Base-by-base conservation (phyloP, 2,329 filamentous ascomycete species). In the Neonectria faginata region DNA sequence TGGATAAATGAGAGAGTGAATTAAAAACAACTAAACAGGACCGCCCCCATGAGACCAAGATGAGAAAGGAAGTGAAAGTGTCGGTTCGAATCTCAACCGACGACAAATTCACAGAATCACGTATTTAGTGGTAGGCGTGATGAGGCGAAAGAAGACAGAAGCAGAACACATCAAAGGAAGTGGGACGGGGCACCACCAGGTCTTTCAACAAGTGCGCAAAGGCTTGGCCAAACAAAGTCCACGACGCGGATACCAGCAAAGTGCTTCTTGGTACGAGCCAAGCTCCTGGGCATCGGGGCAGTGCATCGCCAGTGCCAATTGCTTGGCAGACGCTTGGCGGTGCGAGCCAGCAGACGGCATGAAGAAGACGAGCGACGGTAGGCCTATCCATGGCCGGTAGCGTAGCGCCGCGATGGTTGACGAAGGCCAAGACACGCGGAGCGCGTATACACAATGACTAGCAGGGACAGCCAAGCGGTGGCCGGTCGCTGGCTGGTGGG, bases 271-370 rank as follows among this genome's bases (percentile, higher is more conserved):
- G 64, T 71, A 69, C 65, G 67, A 72, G 71, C 70, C 67, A 70
- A 73, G 66, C 20, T 47, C 65, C 69, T 73, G 60, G 71, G 69
- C 69, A 69, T 64, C 65, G 66, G 59, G 72, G 72, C 72, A 67
- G 71, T 74, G 72, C 72, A 73, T 42, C 12, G 27, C 54, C 56
- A 68, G 47, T 56, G 20, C 52, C 63, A 54, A 52, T 53, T 44
- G 39, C 59, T 60, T 58, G 56, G 51, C 31, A 25, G 22, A 20
- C 33, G 51, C 70, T 69, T 72, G 70, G 68, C 66, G 51, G 47
- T 10, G 16, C 29, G 11, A 48, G 64, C 41, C 29, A 36, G 42
- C 50, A 60, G 50, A 57, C 48, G 36, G 48, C 50, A 52, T 52
- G 39, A 50, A 18, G 39, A 60, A 60, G 50, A 51, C 25, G 25